Base-by-base conservation (phyloP, 164 flowering plant species). In the Macadamia tetraphylla region DNA sequence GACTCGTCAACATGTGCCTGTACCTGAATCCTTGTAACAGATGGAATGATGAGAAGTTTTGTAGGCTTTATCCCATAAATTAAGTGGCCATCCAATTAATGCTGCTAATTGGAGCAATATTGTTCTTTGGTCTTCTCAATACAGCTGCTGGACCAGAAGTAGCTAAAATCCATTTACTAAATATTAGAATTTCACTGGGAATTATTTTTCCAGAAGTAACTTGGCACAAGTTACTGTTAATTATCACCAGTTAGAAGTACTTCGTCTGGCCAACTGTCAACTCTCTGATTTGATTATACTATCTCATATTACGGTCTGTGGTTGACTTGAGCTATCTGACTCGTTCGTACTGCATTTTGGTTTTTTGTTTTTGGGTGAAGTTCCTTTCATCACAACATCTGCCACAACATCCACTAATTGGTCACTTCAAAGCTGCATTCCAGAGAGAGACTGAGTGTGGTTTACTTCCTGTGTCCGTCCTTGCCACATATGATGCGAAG, bases 351-450 rank as follows among this genome's bases (percentile, higher is more conserved):
- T 61, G 7, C 32, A 3, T 57, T 62, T 51, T 66, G 70, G 52
- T 44, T 61, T 74, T 58, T 49, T 70, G 58, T 61, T 74, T 58
- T 51, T 70, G 60, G 65, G 73, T 75, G 58, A 69, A 92, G 99
- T 88, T 89, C 75, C 86, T 86, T 51, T 71, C 81, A 44, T 76
- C 83, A 18, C 60, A 44, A 63, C 88, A 90, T 77, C 98, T 96
- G 9, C 73, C 84, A n/a, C 60, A 44, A 63, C 88, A 90, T 77
- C 98, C 98, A 10, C 73, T 89, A 67, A 75, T 82, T 70, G 85
- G 88, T 67, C 99, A 95, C 93, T 77, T 95, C 66, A 81, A 83
- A 80, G 93, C 87, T 75, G 78, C 88, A 40, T 74, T 87, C 73
- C 68, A 58, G 73, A 86, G 94, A 81, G 81, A 73, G 64, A 87